phyloP scores from a whole-genome alignment of 2,329 filamentous ascomycete species.

The Fusarium sp. region DNA sequence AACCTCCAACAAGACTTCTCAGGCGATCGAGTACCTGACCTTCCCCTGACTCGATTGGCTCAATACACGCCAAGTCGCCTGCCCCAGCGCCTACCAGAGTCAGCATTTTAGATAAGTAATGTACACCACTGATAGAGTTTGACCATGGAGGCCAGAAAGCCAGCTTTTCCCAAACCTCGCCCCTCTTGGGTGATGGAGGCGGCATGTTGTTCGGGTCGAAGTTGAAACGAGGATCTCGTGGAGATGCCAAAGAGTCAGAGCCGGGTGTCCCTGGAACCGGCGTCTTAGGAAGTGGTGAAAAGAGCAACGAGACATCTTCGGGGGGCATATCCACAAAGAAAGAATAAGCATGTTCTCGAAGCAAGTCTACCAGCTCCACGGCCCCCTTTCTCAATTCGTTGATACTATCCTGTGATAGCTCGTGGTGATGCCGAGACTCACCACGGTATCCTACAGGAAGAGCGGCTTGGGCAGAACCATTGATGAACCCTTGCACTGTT shows the following conservation, averaged over 20 bases:
- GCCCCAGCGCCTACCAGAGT: slow-evolving; percentile 86
- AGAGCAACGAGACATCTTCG: slow-evolving; percentile 88
- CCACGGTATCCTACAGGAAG: slow-evolving; percentile 85
- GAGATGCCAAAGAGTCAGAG: slow-evolving; percentile 61
- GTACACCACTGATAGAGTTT: slow-evolving; percentile 90
- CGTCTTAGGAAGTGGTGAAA: slow-evolving; percentile 80
- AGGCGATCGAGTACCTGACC: slow-evolving; percentile 76
- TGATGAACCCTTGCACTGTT: slow-evolving; percentile 88
- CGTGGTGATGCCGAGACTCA: slow-evolving; percentile 84
- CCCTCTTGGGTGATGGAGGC: slow-evolving; percentile 79
- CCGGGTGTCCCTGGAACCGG: slow-evolving; percentile 53
- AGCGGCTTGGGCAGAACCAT: slow-evolving; percentile 82
- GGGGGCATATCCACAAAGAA: slow-evolving; percentile 91
- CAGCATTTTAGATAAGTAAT: slow-evolving; percentile 87
- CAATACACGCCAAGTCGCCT: slow-evolving; percentile 83
- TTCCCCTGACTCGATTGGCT: slow-evolving; percentile 69
- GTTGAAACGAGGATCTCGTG: slow-evolving; percentile 80
- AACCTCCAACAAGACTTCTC: slow-evolving; percentile 77
- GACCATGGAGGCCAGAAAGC: slow-evolving; percentile 97
- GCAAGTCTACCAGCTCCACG: slow-evolving; percentile 83
- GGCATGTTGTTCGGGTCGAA: slow-evolving; percentile 83
- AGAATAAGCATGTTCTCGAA: slow-evolving; percentile 81
- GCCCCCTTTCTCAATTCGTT: slow-evolving; percentile 80
- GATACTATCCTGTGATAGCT: slow-evolving; percentile 77
- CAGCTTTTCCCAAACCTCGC: slow-evolving; percentile 91